A percentile compares a stretch with the other conserved stretches of the same genome.
Conservation (phyloP, 805 yeast genomes). For the Kodamaea neixiangensis region DNA sequence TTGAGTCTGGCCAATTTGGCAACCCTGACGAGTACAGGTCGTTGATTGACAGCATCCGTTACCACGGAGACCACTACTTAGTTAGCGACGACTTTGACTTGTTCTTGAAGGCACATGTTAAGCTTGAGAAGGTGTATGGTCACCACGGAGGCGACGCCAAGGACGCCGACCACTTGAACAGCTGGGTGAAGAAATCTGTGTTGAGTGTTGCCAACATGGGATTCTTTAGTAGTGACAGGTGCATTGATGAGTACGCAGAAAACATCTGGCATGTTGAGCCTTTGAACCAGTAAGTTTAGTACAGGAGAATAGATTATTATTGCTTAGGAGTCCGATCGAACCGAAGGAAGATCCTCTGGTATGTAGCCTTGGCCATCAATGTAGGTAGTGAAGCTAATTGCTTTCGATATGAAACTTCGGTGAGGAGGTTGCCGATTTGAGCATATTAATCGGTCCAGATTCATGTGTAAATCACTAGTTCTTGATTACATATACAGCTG, state of each 20-base stretch:
- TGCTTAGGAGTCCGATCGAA: not conserved
- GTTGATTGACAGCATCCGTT: slow-evolving; percentile 65
- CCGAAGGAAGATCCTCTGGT: not conserved
- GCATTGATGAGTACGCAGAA: slow-evolving; percentile 90
- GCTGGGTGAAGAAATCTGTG: slow-evolving; percentile 78
- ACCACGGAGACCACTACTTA: slow-evolving; percentile 82
- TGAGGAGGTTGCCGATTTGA: no score
- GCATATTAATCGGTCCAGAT: no score
- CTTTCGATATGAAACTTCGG: not conserved
- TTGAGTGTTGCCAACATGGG: slow-evolving; percentile 89
- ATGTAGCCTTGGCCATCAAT: not conserved
- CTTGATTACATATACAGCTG: no score
- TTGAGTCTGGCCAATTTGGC: slow-evolving; percentile 74
- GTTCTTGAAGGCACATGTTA: slow-evolving; percentile 76
- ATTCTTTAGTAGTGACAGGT: slow-evolving; percentile 87
- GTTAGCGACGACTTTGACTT: slow-evolving; percentile 89
- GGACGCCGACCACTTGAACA: slow-evolving; percentile 53
- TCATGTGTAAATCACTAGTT: no score
- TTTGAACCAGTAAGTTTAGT: slow-evolving; percentile 22
- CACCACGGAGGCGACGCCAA: slow-evolving; percentile 43
- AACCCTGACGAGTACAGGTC: slow-evolving; percentile 64
- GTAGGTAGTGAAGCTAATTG: not conserved
- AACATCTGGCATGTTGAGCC: slow-evolving; percentile 93
- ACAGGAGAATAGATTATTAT: not conserved
- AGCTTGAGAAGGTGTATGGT: slow-evolving; percentile 71